Percentiles rank a stretch among this genome's conserved stretches.
phyloP scores from a whole-genome alignment of 768 basidiomycete species.

The Rhodosporidiobolus sp. region DNA sequence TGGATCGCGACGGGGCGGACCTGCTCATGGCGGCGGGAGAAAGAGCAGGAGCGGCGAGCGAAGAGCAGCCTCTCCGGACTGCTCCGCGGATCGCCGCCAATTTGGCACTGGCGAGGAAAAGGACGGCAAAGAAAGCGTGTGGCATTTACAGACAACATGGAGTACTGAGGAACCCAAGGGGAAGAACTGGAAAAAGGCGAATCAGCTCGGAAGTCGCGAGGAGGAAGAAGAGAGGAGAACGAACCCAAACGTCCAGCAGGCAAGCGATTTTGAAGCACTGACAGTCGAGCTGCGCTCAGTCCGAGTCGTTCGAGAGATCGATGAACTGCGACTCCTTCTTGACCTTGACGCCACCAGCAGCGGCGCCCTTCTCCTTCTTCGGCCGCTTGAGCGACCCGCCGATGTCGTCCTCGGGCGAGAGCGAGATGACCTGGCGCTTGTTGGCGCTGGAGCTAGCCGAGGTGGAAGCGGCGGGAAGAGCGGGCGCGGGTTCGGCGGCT shows the following conservation, averaged over 20 bases:
- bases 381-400: not conserved
- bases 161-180: too few relatives aligned
- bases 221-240: not conserved
- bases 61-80: too few relatives aligned
- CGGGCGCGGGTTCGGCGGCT: not conserved
- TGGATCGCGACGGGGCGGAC: too few relatives aligned
- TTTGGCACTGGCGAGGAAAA: too few relatives aligned
- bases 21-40: too few relatives aligned
- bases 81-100: too few relatives aligned
- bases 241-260: not conserved
- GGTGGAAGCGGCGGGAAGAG: not conserved
- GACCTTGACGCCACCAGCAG: not conserved
- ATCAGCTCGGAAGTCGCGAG: not conserved
- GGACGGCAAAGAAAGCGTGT: too few relatives aligned
- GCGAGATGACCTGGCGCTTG: slow-evolving; percentile 10
- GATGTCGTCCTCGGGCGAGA: slow-evolving; percentile 22
- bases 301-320: not conserved
- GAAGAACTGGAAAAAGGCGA: not conserved
- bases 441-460: not conserved
- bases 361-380: not conserved
- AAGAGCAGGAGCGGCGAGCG: too few relatives aligned
- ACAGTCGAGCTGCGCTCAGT: not conserved
- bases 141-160: too few relatives aligned
- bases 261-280: not conserved
- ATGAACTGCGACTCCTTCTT: not conserved